A percentile compares a stretch with the other conserved stretches of the same genome.
Evolutionary conservation across 2,329 filamentous ascomycete genomes (phyloP).

Genomic region (Talaromyces sp.): DNA sequence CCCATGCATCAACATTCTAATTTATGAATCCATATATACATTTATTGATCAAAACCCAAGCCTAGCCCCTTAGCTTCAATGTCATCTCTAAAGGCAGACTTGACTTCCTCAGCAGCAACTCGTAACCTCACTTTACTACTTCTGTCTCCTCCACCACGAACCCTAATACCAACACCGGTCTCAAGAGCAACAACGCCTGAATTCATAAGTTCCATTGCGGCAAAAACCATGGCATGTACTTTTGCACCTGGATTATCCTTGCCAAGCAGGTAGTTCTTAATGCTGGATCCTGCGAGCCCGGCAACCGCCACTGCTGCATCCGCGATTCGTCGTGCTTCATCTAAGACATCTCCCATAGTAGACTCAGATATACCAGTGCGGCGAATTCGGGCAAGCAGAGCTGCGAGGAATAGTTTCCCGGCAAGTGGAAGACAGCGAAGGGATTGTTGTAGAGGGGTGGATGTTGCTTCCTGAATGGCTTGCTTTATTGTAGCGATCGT

Average conservation of each 20-base stretch:
- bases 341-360: slow-evolving; percentile 80
- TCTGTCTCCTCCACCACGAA: slow-evolving; percentile 64
- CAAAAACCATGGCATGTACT: slow-evolving; percentile 62
- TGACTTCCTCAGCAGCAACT: slow-evolving; percentile 86
- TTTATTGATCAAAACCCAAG: slow-evolving; percentile 45
- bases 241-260: slow-evolving; percentile 40
- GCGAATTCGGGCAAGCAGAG: slow-evolving; percentile 72
- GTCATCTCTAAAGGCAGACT: slow-evolving; percentile 83
- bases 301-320: slow-evolving; percentile 40
- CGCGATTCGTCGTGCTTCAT: slow-evolving; percentile 72
- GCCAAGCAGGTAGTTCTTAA: slow-evolving; percentile 59
- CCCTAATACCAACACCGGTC: slow-evolving; percentile 28
- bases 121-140: slow-evolving; percentile 82
- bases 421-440: slow-evolving; percentile 76
- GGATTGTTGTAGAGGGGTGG: slow-evolving; percentile 85
- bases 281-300: slow-evolving; percentile 55
- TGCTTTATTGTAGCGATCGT: slow-evolving; percentile 91
- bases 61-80: slow-evolving; percentile 78
- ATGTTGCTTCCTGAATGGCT: slow-evolving; percentile 92
- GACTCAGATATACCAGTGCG: slow-evolving; percentile 84
- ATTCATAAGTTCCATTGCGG: slow-evolving; percentile 78
- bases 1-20: not conserved
- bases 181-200: slow-evolving; percentile 86
- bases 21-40: not conserved
- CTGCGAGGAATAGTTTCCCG: slow-evolving; percentile 80